phyloP scores from a whole-genome alignment of 73 alveolate species.

The Diophrys sp. region DNA sequence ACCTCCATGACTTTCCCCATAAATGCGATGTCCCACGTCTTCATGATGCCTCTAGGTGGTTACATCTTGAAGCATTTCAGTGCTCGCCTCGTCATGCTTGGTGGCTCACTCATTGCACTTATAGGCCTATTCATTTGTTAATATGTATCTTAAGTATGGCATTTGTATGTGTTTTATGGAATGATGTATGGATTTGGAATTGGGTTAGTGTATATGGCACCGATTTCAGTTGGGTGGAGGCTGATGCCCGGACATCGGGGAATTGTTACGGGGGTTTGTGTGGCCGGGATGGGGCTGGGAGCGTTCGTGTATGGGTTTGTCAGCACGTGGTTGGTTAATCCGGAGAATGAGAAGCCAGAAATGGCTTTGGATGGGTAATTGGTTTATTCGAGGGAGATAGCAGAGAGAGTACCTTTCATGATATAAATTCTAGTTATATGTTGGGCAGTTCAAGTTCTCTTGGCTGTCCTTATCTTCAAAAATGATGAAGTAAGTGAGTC shows the following conservation, averaged over 20 bases:
- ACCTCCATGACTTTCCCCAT: slow-evolving; percentile 20
- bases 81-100: slow-evolving; percentile 11
- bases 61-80: slow-evolving; percentile 11
- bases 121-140: slow-evolving; percentile 31
- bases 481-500: neutral
- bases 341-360: slow-evolving; percentile 34
- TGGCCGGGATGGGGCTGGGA: slow-evolving; percentile 62
- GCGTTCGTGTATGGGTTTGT: slow-evolving; percentile 39
- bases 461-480: neutral
- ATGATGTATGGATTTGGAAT: slow-evolving; percentile 26
- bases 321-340: slow-evolving; percentile 48
- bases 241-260: slow-evolving; percentile 43
- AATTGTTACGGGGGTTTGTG: slow-evolving; percentile 38
- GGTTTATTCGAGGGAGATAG: slow-evolving; percentile 1
- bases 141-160: slow-evolving; percentile 2
- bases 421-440: neutral
- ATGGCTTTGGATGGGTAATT: slow-evolving; percentile 5
- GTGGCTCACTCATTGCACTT: slow-evolving; percentile 19
- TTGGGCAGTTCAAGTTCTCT: neutral
- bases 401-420: slow-evolving; percentile 54
- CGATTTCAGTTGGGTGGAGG: slow-evolving; percentile 58
- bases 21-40: slow-evolving; percentile 6
- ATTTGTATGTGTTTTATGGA: slow-evolving; percentile 42
- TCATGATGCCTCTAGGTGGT: slow-evolving; percentile 42
- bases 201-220: slow-evolving; percentile 48